These are phyloP conservation scores for Carex scoparia DNA, from an alignment of 176 grass and related monocot genomes.

Conservation along the genomic window DNA sequence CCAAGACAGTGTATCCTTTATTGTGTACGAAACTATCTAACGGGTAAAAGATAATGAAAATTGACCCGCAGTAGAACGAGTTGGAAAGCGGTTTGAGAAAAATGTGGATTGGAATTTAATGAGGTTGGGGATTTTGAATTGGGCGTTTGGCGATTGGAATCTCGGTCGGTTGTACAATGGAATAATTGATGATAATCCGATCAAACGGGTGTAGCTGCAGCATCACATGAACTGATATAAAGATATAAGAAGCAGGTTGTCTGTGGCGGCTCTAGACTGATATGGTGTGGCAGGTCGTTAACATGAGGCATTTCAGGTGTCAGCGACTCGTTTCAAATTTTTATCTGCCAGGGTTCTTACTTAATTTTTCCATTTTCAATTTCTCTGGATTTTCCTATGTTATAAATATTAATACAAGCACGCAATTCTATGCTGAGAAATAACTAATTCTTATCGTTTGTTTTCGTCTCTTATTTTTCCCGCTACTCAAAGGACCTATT, in stretches of 20 bases:
- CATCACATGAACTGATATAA: background rate
- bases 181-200: constrained; percentile 8
- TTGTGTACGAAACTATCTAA: background rate
- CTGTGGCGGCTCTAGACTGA: background rate
- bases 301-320: no score
- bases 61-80: background rate
- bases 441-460: background rate
- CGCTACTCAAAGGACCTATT: background rate
- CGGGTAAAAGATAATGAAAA: background rate
- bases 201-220: background rate
- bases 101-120: background rate
- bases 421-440: background rate
- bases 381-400: background rate
- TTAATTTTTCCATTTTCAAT: background rate
- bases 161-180: constrained; percentile 14
- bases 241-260: background rate
- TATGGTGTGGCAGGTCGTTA: background rate
- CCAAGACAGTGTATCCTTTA: background rate
- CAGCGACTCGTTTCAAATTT: no score
- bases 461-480: background rate
- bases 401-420: background rate
- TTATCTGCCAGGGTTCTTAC: background rate
- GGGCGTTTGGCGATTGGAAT: constrained; percentile 5
- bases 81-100: background rate
- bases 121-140: background rate